Percentiles rank a stretch among this genome's conserved stretches.
phyloP scores from a whole-genome alignment of 2,329 filamentous ascomycete species.

The Pleoardoris graminearum region DNA sequence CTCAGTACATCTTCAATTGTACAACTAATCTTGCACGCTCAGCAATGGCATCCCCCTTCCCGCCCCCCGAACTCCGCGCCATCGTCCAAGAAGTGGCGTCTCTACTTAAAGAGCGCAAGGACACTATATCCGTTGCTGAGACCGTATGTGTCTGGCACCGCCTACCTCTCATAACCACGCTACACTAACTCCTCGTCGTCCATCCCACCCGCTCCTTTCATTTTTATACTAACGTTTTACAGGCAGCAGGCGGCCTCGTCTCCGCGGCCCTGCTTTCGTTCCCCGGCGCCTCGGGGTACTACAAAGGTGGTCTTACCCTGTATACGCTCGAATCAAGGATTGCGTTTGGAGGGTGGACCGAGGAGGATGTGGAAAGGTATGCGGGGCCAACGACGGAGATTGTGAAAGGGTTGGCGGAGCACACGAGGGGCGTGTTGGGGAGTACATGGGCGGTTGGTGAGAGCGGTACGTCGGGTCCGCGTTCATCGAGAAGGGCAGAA shows the following conservation, averaged over 20 bases:
- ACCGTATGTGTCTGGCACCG: conserved; percentile 48
- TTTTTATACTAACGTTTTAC: not conserved
- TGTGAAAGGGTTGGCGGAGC: conserved; percentile 59
- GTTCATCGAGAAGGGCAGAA: not conserved
- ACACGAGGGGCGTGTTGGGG: conserved; percentile 59
- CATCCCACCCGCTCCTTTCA: not conserved
- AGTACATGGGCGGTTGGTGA: conserved; percentile 63
- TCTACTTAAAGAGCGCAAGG: conserved; percentile 58
- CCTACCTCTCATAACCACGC: too few relatives aligned
- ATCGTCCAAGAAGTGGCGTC: conserved; percentile 55
- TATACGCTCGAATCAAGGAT: conserved; percentile 63
- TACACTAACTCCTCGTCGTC: too few relatives aligned
- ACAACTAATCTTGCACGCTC: too few relatives aligned
- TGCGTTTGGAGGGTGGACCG: conserved; percentile 64
- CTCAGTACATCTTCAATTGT: too few relatives aligned
- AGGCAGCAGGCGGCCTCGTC: conserved; percentile 66
- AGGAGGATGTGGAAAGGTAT: conserved; percentile 57
- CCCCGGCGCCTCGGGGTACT: conserved; percentile 62
- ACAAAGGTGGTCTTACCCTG: conserved; percentile 65
- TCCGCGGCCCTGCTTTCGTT: conserved; percentile 61
- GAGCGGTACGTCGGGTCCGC: conserved; percentile 55
- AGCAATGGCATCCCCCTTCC: conserved; percentile 45
- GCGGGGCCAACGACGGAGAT: conserved; percentile 63
- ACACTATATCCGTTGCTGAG: conserved; percentile 65
- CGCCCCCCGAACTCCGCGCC: conserved; percentile 47